Conservation (phyloP, 768 basidiomycete genomes). For the Sarcomyxa edulis region DNA sequence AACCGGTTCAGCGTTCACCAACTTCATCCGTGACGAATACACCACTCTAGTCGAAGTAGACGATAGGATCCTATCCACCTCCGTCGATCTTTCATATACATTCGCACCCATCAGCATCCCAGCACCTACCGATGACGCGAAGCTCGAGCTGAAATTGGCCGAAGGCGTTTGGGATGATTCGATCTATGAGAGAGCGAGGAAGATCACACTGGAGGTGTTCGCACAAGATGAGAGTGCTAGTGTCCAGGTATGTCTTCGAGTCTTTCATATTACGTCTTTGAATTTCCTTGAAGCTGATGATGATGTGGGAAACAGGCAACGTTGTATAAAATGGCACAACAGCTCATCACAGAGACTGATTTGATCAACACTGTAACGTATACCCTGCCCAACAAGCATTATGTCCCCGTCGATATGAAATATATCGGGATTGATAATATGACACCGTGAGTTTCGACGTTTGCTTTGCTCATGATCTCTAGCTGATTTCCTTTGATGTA, state of each 20-base stretch:
- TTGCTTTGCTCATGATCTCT: constrained; percentile 3
- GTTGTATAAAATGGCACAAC: constrained; percentile 81
- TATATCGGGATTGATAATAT: constrained; percentile 69
- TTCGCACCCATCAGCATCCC: constrained; percentile 46
- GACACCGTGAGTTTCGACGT: constrained; percentile 44
- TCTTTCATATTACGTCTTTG: background rate
- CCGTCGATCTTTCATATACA: constrained; percentile 71
- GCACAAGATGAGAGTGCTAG: constrained; percentile 87
- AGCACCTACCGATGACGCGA: constrained; percentile 44
- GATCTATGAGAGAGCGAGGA: constrained; percentile 49
- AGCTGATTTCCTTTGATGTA: constrained; percentile 8
- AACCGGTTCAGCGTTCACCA: constrained; percentile 79
- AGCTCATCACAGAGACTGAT: constrained; percentile 61
- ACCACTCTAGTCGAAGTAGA: constrained; percentile 82
- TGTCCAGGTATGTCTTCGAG: constrained; percentile 64
- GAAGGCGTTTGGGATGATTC: constrained; percentile 57
- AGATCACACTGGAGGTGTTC: constrained; percentile 73
- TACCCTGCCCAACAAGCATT: constrained; percentile 89
- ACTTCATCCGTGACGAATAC: constrained; percentile 80
- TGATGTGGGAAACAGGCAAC: too few species aligned
- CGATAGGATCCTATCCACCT: constrained; percentile 89
- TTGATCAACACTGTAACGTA: constrained; percentile 62
- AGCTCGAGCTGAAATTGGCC: constrained; percentile 43
- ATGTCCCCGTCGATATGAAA: constrained; percentile 81
- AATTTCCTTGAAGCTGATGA: too few species aligned